phyloP scores from a whole-genome alignment of 164 flowering plant genomes.

The Platanus orientalis region DNA sequence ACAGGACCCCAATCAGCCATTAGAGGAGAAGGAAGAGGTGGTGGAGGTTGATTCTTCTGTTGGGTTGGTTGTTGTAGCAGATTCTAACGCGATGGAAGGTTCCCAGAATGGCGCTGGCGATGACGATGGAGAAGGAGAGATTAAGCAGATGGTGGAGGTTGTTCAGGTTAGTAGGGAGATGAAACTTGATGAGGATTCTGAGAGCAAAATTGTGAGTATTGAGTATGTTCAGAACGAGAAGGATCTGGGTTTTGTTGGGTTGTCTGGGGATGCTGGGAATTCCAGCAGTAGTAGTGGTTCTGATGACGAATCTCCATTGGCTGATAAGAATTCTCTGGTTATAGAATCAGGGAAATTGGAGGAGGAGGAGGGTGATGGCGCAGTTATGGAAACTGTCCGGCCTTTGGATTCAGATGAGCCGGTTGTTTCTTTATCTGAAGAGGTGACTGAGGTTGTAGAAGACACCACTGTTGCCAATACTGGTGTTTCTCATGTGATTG shows the following conservation, averaged over 20 bases:
- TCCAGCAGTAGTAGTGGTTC: conserved; percentile 36
- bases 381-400: not conserved
- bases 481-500: not conserved
- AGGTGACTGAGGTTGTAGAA: not conserved
- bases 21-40: not conserved
- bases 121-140: conserved; percentile 8
- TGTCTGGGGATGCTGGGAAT: conserved; percentile 7
- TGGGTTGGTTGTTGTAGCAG: not conserved
- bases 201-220: conserved; percentile 6
- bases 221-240: conserved; percentile 10
- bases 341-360: conserved; percentile 1
- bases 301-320: conserved; percentile 27
- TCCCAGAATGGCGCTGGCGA: conserved; percentile 5
- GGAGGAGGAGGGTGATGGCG: conserved; percentile 10
- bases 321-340: not conserved
- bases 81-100: conserved; percentile 3
- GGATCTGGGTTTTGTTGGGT: not conserved
- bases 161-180: conserved; percentile 10
- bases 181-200: conserved; percentile 16
- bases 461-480: not conserved
- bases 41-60: not conserved
- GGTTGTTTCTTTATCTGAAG: conserved; percentile 11
- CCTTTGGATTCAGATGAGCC: not conserved
- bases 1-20: conserved; percentile 19
- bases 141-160: not conserved